Base-by-base conservation (phyloP, 257 asterid species). In the Coffea eugenioides region DNA sequence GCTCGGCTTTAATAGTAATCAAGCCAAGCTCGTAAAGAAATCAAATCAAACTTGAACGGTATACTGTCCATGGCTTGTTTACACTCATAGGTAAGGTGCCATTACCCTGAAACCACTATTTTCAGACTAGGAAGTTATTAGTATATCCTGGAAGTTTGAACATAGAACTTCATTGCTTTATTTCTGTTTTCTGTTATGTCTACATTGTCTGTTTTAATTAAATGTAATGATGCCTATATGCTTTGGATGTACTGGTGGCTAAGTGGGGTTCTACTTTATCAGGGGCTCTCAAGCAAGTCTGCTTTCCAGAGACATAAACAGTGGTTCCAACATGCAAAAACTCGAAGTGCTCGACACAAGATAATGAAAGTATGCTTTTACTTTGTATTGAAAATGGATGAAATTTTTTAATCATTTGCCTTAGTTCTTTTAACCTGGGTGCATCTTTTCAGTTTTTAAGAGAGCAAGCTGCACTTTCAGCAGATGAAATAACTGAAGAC, bases 341-440 rank as follows among this genome's bases (percentile, higher is more conserved):
- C 98, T 61, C 98, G 95, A 70, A 92, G 97, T 84, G 97, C 97
- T 71, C 90, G 96, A 6, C 97, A 94, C 91, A 94, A 94, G 87
- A 94, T 94, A 77, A 91, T 94, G 94, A 94, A 91, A 88, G 98
- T 94, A 89, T 36, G 96, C 70, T 74, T 85, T 77, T 62, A 54
- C 52, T 34, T 71, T 69, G 61, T 77, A 46, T 51, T 61, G 7
- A 65, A 36, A 70, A 65, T 80, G 36, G 59, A 48, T 36, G 31
- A 27, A 27, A 64, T 56, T 1, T 51, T 49, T 59, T 43, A 20
- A 21, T 46, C 80, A 54, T 45, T 66, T 74, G 5, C 69, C 70
- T 59, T 68, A 72, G 49, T 67, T 67, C 68, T 75, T 66, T 80
- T 82, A 74, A 81, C 79, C 67, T 25, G 39, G 79, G 49, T n/a